A percentile compares a stretch with the other conserved stretches of the same genome.
Evolutionary conservation across 129 eudicot species (phyloP).

Genomic region (Flaveria robusta): DNA sequence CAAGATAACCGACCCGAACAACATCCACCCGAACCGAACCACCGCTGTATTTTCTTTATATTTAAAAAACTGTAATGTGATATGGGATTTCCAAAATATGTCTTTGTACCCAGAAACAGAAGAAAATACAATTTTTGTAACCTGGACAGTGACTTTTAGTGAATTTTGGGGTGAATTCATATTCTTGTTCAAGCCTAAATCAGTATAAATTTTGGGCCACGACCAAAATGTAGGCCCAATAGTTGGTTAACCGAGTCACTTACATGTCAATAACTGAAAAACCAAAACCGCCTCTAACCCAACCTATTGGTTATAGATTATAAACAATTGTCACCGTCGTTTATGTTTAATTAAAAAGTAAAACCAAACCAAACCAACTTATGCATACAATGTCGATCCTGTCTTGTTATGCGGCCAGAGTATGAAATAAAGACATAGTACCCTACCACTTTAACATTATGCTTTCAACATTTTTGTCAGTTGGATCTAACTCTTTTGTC

Average conservation of each 20-base stretch:
- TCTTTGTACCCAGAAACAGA: neutral
- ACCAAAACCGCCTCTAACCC: neutral
- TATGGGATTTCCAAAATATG: neutral
- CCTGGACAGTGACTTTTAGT: neutral
- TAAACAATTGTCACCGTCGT: neutral
- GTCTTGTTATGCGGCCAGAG: neutral
- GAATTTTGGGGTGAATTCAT: no score
- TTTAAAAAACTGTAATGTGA: neutral
- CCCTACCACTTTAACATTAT: slow-evolving; percentile 6
- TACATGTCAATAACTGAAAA: neutral
- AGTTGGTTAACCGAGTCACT: neutral
- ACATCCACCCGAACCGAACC: neutral
- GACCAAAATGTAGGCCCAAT: neutral
- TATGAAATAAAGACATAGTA: neutral
- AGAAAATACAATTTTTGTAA: neutral
- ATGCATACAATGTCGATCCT: neutral
- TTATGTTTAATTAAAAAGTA: neutral
- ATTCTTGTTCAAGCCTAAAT: no score
- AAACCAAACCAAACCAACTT: neutral
- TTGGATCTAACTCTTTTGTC: neutral
- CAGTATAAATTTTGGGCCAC: no score
- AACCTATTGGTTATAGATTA: neutral
- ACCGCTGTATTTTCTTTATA: neutral
- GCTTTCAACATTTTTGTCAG: slow-evolving; percentile 1
- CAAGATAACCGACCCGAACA: neutral